Evolutionary conservation across 176 grass and related monocot genomes (phyloP), one percentile per base, ranked within the genome.

Genomic region (Dendrocalamus sinicus): DNA sequence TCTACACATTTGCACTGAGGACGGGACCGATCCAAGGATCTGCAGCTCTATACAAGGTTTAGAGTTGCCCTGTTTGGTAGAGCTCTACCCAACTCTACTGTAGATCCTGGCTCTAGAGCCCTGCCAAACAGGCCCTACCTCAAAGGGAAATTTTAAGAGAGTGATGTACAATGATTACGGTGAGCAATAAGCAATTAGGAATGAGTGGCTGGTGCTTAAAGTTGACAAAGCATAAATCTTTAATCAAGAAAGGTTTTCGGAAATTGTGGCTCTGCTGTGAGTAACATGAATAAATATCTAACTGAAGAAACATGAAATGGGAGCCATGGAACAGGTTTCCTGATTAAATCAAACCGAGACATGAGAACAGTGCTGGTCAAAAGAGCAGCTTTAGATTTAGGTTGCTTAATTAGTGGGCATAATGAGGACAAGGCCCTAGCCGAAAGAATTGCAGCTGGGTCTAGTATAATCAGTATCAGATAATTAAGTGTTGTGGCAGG

Each of bases 121-220:
- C n/a, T n/a, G n/a, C n/a, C n/a, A n/a, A n/a, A n/a, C n/a, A n/a
- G n/a, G n/a, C n/a, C n/a, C n/a, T n/a, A 51, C 44, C 75, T 70
- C 78, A 81, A 88, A 62, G 13, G 62, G 52, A 51, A 69, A n/a
- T 63, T 72, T 76, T 77, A 44, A 81, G 70, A 37, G 70, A 85
- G 81, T 22, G 70, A 54, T 53, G 70, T 10, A 75, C 76, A 88
- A 88, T 85, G 85, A 88, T 91, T 84, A 88, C 79, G 5, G 44
- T 76, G 61, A 52, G 76, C 85, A 70, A 68, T 87, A 45, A 30
- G 70, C 35, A 57, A 80, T 81, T 88, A 77, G 44, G 45, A 66
- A 88, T 50, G 66, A 43, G 17, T 85, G 85, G 89, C 77, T 77
- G 77, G 15, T 48, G 50, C 64, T 91, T 81, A 91, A 88, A 88